Evolutionary conservation across 345 rosid species (phyloP).

Genomic region (Rhodamnia rubescens): DNA sequence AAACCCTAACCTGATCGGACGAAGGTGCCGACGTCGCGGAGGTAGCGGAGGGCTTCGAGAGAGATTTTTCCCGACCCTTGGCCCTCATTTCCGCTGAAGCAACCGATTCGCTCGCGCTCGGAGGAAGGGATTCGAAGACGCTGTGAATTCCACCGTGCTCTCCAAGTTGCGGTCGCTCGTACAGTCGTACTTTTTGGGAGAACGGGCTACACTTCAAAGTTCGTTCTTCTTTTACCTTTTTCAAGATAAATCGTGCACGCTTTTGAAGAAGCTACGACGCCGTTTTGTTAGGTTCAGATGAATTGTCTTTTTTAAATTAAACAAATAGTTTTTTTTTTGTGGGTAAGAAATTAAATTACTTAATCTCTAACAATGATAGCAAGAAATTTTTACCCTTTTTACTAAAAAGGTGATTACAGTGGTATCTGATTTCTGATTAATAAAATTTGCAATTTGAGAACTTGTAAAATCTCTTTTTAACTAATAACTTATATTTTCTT

Average conservation of each 20-base stretch:
- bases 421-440: too few species aligned
- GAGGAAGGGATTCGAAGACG: background rate
- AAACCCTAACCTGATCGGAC: background rate
- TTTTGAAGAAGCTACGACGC: background rate
- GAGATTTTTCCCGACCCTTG: background rate
- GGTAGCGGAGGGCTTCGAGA: background rate
- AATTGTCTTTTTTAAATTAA: background rate
- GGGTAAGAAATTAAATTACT: too few species aligned
- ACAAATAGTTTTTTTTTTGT: background rate
- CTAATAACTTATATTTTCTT: too few species aligned
- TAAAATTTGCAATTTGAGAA: too few species aligned
- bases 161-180: background rate
- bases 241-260: background rate
- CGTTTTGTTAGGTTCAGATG: background rate
- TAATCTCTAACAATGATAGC: too few species aligned
- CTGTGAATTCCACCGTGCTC: background rate
- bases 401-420: too few species aligned
- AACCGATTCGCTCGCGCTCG: background rate
- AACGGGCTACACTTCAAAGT: background rate
- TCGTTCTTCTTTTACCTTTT: background rate
- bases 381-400: too few species aligned
- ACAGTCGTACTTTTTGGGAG: background rate
- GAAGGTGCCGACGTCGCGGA: background rate
- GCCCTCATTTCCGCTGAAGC: background rate
- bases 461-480: too few species aligned